Base-by-base conservation (phyloP, 495 filamentous ascomycete genomes). In the Polyplosphaeria fusca region DNA sequence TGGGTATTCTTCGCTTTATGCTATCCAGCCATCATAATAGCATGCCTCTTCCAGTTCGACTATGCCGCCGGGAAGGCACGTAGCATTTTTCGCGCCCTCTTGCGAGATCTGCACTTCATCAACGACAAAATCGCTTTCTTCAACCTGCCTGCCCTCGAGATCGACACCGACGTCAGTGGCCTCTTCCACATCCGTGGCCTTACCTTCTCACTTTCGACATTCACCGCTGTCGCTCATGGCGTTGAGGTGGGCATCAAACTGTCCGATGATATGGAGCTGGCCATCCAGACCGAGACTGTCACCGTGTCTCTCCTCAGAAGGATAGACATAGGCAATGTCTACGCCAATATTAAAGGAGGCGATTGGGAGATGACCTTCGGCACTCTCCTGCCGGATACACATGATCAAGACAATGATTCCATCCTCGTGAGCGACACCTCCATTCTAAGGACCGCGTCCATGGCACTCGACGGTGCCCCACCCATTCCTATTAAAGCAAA, bases 81-180 rank as follows among this genome's bases (percentile, higher is more conserved):
- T 48, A 58, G 55, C 16, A 45, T 16, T 35, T 47, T 67, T 28
- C 42, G 71, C 18, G 50, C 24, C n/a, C 4, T 69, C 2, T 45
- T 73, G 5, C 57, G 47, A 38, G 42, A 67, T 48, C 40, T 74
- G 28, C 70, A 74, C 38, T 72, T 74, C 48, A 70, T 71, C 44
- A 64, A 65, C 25, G 70, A 74, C 48, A 72, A 68, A 47, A 64
- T 74, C 47, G 67, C 67, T 4, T 67, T 72, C 44, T 74, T 74
- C 55, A 60, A 71, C 39, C 61, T 74, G 14, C 71, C 71, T 3
- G 71, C 69, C 2, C 47, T 74, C 39, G 71, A 74, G 49, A 68
- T 74, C 32, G 71, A 74, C 41, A 72, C 66, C 0, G 70, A 73
- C 26, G 66, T 70, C 1, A 55, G 68, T 35, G 70, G 70, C 4